phyloP scores from a whole-genome alignment of 257 asterid genomes.

The Penstemon newberryi region DNA sequence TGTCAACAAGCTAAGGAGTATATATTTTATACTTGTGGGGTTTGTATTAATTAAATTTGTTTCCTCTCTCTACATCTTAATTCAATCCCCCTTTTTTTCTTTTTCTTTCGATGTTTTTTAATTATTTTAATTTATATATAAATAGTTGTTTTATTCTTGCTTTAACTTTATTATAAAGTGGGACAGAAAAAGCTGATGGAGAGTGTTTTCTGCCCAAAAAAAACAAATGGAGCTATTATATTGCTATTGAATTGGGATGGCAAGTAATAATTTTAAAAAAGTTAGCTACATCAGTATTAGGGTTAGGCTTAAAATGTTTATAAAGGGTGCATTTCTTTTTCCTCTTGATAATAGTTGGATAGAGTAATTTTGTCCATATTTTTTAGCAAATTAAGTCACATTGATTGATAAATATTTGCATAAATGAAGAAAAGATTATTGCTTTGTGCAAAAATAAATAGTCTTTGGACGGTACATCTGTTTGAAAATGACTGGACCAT shows the following conservation, averaged over 20 bases:
- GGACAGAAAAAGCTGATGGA: conserved; percentile 65
- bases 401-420: conserved; percentile 3
- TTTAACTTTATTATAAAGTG: conserved; percentile 66
- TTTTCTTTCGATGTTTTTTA: conserved; percentile 1
- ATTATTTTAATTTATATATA: no score
- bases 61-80: not conserved
- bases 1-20: conserved; percentile 37
- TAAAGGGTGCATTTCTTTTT: not conserved
- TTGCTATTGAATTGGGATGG: conserved; percentile 45
- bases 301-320: conserved; percentile 20
- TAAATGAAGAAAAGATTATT: conserved; percentile 24
- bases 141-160: conserved; percentile 39
- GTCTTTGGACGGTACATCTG: conserved; percentile 36
- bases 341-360: not conserved
- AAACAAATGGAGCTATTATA: conserved; percentile 46
- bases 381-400: no score
- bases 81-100: conserved; percentile 26
- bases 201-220: conserved; percentile 64
- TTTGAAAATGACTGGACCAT: conserved; percentile 29
- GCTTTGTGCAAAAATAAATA: conserved; percentile 31
- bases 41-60: conserved; percentile 2
- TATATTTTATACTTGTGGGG: conserved; percentile 61
- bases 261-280: conserved; percentile 25
- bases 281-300: conserved; percentile 22
- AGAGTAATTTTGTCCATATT: not conserved